A percentile compares a stretch with the other conserved stretches of the same genome.
phyloP scores from a whole-genome alignment of 2,329 filamentous ascomycete genomes.

The Alternaria angustiovoidea region DNA sequence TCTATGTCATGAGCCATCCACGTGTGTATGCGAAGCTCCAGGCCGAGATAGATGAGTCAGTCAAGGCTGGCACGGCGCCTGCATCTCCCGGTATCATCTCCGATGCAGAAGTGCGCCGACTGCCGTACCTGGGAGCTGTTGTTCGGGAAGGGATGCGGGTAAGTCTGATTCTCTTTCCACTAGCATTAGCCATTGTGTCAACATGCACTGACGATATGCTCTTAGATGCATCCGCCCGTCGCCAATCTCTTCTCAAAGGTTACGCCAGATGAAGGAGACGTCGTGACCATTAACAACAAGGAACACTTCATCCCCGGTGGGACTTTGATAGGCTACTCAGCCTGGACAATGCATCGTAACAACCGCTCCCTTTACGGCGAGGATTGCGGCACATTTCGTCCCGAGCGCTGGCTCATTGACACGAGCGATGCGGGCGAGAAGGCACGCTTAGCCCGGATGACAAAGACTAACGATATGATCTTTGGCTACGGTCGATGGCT shows the following conservation, averaged over 20 bases:
- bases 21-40: slow-evolving; percentile 57
- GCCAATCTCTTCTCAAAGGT: slow-evolving; percentile 44
- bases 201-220: background rate
- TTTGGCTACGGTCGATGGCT: slow-evolving; percentile 49
- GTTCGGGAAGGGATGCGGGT: slow-evolving; percentile 57
- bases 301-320: slow-evolving; percentile 46
- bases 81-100: slow-evolving; percentile 55
- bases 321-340: slow-evolving; percentile 46
- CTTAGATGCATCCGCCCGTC: slow-evolving; percentile 53
- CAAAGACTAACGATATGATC: slow-evolving; percentile 44
- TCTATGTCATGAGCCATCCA: slow-evolving; percentile 62
- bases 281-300: slow-evolving; percentile 36
- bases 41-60: slow-evolving; percentile 55
- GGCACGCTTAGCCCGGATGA: slow-evolving; percentile 42
- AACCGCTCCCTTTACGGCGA: slow-evolving; percentile 42
- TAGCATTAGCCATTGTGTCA: background rate
- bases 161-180: background rate
- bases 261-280: slow-evolving; percentile 44
- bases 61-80: slow-evolving; percentile 44
- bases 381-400: slow-evolving; percentile 58
- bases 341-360: slow-evolving; percentile 44
- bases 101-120: slow-evolving; percentile 53
- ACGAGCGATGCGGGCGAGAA: slow-evolving; percentile 27
- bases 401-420: slow-evolving; percentile 59
- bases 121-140: slow-evolving; percentile 58